A percentile compares a stretch with the other conserved stretches of the same genome.
Conservation (phyloP, 2,329 filamentous ascomycete species). For the Colletotrichum phormii region DNA sequence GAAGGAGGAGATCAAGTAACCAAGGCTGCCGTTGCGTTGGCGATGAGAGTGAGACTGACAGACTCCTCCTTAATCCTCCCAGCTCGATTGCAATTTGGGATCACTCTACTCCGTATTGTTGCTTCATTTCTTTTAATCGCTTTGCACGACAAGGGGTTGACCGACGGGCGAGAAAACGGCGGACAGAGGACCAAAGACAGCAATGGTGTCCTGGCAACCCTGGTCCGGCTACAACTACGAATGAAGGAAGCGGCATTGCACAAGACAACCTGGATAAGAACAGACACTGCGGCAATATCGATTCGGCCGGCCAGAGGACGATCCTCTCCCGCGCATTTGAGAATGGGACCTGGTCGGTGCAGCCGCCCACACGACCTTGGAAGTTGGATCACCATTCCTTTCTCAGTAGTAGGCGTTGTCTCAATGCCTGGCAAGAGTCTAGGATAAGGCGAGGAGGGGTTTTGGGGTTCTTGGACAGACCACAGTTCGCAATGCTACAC, state of each 20-base stretch:
- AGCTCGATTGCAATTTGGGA: neutral
- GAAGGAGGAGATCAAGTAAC: neutral
- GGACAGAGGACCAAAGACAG: neutral
- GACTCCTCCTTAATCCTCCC: neutral
- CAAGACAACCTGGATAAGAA: neutral
- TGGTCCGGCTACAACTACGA: neutral
- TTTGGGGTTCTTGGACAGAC: conserved; percentile 1
- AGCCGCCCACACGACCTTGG: conserved; percentile 1
- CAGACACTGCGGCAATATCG: conserved; percentile 11
- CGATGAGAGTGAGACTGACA: neutral
- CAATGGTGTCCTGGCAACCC: conserved; percentile 14
- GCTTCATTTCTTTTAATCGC: conserved; percentile 5
- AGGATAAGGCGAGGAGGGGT: conserved; percentile 12
- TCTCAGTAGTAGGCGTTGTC: conserved; percentile 1
- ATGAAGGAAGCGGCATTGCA: neutral
- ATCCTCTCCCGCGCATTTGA: neutral
- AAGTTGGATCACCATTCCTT: conserved; percentile 4
- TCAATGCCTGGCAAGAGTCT: neutral
- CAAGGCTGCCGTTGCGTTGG: conserved; percentile 1
- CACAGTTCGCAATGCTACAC: neutral
- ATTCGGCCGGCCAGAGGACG: conserved; percentile 12
- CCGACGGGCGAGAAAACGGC: neutral
- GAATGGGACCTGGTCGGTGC: conserved; percentile 12
- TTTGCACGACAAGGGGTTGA: conserved; percentile 8
- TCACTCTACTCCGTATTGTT: neutral